Base-by-base conservation (phyloP, 2,329 filamentous ascomycete genomes). In the Scortechinia acanthostroma region DNA sequence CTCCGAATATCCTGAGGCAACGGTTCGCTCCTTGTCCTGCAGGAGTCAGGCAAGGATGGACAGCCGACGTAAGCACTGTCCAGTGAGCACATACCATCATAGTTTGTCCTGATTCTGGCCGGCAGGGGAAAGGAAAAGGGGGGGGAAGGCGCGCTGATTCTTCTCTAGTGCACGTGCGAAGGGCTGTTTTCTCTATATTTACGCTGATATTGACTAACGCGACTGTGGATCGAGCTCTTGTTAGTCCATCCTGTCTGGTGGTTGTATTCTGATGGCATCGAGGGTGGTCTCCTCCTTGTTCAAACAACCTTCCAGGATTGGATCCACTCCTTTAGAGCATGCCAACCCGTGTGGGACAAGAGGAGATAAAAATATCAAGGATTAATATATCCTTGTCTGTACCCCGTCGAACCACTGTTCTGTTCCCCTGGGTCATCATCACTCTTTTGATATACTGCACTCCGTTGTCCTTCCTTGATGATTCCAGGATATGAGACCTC, bases 41-140 rank as follows among this genome's bases (percentile, higher is more conserved):
- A 30, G 25, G 25, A 30, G 25, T 30, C n/a, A 30, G 25, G 25
- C 25, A 30, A 30, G 25, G 25, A 30, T 30, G n/a, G n/a, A 30
- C 25, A n/a, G 25, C 25, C 10, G 10, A 30, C 10, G 25, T 30
- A 30, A 10, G 25, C 25, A 30, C 10, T 10, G n/a, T 30, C 10
- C 25, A n/a, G 10, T 30, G n/a, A 30, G 10, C 10, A 30, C n/a
- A n/a, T n/a, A 10, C 25, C 25, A 10, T 10, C 25, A 30, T 30
- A 30, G 10, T 10, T 30, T 30, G 25, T 10, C 10, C 25, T 10
- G 10, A 30, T 30, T 30, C 25, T 30, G 10, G 10, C 10, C 25
- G 25, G 25, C n/a, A n/a, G n/a, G n/a, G n/a, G n/a, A n/a, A n/a
- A n/a, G n/a, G n/a, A n/a, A n/a, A n/a, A n/a, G n/a, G n/a, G n/a